Conservation (phyloP, 306 rosid genomes). For the Corylus americana region DNA sequence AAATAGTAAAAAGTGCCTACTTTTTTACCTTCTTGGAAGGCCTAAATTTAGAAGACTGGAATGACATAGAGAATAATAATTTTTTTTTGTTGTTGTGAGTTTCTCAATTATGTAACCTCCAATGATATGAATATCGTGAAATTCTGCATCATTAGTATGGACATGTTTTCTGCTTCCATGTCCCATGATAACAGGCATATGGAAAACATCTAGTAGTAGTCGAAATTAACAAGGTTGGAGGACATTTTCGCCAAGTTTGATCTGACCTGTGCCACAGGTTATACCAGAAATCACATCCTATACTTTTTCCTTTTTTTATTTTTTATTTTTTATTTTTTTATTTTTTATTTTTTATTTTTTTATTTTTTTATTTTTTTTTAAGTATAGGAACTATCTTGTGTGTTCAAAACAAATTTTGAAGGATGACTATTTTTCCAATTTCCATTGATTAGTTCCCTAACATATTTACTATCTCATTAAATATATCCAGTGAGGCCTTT, state of each 20-base stretch:
- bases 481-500: background rate
- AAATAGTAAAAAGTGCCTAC: background rate
- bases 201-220: background rate
- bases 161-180: background rate
- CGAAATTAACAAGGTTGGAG: background rate
- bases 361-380: background rate
- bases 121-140: background rate
- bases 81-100: background rate
- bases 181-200: background rate
- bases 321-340: too few relatives aligned
- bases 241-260: background rate
- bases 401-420: background rate
- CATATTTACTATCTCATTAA: background rate
- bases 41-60: background rate
- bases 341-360: too few relatives aligned
- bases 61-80: background rate
- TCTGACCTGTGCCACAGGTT: background rate
- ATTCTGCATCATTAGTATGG: background rate
- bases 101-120: background rate
- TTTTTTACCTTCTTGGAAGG: background rate
- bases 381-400: background rate
- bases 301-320: background rate
- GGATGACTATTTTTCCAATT: background rate
- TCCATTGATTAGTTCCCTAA: background rate
- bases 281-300: background rate